Percentiles rank a stretch among this genome's conserved stretches.
Evolutionary conservation across 2,329 filamentous ascomycete genomes (phyloP).

Genomic region (Penicillium sp.): DNA sequence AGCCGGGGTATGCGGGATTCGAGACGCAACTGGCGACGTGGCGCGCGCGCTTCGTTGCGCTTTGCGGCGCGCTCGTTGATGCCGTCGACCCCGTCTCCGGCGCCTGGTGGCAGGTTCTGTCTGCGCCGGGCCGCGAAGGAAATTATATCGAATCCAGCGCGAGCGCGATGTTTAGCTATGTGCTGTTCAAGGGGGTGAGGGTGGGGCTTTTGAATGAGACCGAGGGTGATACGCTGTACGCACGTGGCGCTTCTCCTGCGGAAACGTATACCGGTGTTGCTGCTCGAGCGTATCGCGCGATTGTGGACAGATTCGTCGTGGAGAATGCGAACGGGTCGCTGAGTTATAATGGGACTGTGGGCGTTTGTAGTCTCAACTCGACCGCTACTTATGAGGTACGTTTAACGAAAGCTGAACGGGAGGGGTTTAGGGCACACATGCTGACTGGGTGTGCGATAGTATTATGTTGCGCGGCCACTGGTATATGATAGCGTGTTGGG

Average conservation of each 20-base stretch:
- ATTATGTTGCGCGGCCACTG: conserved; percentile 32
- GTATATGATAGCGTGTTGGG: conserved; percentile 33
- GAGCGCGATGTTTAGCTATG: conserved; percentile 63
- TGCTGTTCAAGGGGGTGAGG: conserved; percentile 54
- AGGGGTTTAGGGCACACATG: background rate
- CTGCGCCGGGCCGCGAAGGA: conserved; percentile 53
- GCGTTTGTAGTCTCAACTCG: conserved; percentile 55
- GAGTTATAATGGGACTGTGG: conserved; percentile 58
- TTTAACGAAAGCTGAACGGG: background rate
- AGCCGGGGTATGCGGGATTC: too few relatives aligned
- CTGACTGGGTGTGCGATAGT: conserved; percentile 22
- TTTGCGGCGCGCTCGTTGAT: conserved; percentile 49
- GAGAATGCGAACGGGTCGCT: conserved; percentile 55
- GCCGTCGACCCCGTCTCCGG: conserved; percentile 51
- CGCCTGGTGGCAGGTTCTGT: conserved; percentile 65
- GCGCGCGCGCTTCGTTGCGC: conserved; percentile 45
- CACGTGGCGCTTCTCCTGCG: background rate
- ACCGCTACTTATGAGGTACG: conserved; percentile 57
- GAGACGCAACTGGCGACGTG: conserved; percentile 37
- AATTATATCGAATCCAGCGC: conserved; percentile 68
- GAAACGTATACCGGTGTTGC: conserved; percentile 45
- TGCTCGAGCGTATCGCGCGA: conserved; percentile 50
- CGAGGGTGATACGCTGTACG: background rate
- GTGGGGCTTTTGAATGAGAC: conserved; percentile 36
- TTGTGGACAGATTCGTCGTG: conserved; percentile 54